These are phyloP conservation scores for Penicillium italicum DNA, from an alignment of 2,329 filamentous ascomycete genomes.

Conservation along the genomic window DNA sequence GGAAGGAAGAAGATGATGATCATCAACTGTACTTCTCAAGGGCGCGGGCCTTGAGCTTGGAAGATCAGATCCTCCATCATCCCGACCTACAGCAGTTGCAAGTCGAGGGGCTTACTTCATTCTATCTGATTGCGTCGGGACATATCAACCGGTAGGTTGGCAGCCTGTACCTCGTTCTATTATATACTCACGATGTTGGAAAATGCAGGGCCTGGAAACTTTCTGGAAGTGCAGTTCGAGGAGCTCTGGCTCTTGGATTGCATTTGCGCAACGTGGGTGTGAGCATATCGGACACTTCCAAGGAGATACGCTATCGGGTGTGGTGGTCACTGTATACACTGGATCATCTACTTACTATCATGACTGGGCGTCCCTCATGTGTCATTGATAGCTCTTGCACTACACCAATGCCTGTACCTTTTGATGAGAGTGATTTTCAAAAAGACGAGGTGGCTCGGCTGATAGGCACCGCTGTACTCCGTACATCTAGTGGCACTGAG, in stretches of 20 bases:
- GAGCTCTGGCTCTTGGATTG: slow-evolving; percentile 41
- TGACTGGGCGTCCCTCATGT: slow-evolving; percentile 46
- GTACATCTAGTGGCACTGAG: slow-evolving; percentile 20
- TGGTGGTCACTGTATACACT: slow-evolving; percentile 46
- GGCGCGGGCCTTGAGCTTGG: slow-evolving; percentile 39
- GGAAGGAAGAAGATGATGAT: slow-evolving; percentile 36
- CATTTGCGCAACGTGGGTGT: slow-evolving; percentile 42
- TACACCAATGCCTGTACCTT: slow-evolving; percentile 41
- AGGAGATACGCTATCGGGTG: slow-evolving; percentile 44
- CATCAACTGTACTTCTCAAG: slow-evolving; percentile 43
- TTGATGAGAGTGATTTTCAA: slow-evolving; percentile 42
- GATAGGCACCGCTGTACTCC: slow-evolving; percentile 26
- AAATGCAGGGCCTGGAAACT: slow-evolving; percentile 42
- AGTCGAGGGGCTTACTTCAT: slow-evolving; percentile 41
- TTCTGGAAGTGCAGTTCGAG: slow-evolving; percentile 40
- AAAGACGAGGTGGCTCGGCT: slow-evolving; percentile 26
- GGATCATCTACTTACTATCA: slow-evolving; percentile 42
- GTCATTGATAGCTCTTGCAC: slow-evolving; percentile 43
- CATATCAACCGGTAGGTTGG: slow-evolving; percentile 44
- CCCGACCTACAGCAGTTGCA: slow-evolving; percentile 45
- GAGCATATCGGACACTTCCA: slow-evolving; percentile 39
- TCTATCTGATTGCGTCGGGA: slow-evolving; percentile 41
- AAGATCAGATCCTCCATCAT: slow-evolving; percentile 40
- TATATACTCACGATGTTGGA: background rate
- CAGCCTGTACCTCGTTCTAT: background rate